Conservation (phyloP, 495 filamentous ascomycete genomes). For the Aspergillus ostianus region DNA sequence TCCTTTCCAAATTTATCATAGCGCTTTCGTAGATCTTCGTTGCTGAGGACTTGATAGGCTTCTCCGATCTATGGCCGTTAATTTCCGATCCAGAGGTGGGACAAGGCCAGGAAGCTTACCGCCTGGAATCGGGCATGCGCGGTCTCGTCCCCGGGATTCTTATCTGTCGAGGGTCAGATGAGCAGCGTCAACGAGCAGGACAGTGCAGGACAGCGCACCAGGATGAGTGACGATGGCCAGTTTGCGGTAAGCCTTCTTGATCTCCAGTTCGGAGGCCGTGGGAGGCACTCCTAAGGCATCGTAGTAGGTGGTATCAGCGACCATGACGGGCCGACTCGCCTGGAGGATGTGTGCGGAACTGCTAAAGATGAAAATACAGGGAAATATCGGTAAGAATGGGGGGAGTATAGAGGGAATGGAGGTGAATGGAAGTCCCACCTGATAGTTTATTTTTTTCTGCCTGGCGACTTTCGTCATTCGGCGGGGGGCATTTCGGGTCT, state of each 20-base stretch:
- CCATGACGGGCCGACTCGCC: slow-evolving; percentile 48
- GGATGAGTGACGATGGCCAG: slow-evolving; percentile 80
- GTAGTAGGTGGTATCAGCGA: slow-evolving; percentile 85
- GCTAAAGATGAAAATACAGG: no score
- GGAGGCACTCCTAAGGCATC: slow-evolving; percentile 86
- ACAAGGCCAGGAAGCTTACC: slow-evolving; percentile 41
- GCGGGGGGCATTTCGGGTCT: slow-evolving; percentile 16
- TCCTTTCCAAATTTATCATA: slow-evolving; percentile 99
- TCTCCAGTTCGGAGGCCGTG: slow-evolving; percentile 89
- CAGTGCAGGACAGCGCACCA: slow-evolving; percentile 36
- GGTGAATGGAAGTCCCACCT: neutral
- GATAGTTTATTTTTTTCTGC: slow-evolving; percentile 25
- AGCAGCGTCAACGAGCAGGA: neutral
- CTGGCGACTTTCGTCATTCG: slow-evolving; percentile 19
- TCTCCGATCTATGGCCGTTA: slow-evolving; percentile 68
- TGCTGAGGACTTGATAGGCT: slow-evolving; percentile 95
- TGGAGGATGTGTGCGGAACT: neutral
- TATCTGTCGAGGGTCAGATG: slow-evolving; percentile 57
- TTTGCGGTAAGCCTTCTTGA: slow-evolving; percentile 99
- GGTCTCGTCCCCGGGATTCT: slow-evolving; percentile 96
- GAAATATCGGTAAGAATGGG: neutral
- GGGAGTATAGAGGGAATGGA: neutral
- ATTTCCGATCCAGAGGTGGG: neutral
- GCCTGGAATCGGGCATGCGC: slow-evolving; percentile 91
- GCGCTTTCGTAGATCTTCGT: slow-evolving; percentile 77